Percentiles rank a stretch among this genome's conserved stretches.
These are phyloP conservation scores for Fusarium annulatum DNA, from an alignment of 2,329 filamentous ascomycete genomes.

Conservation along the genomic window DNA sequence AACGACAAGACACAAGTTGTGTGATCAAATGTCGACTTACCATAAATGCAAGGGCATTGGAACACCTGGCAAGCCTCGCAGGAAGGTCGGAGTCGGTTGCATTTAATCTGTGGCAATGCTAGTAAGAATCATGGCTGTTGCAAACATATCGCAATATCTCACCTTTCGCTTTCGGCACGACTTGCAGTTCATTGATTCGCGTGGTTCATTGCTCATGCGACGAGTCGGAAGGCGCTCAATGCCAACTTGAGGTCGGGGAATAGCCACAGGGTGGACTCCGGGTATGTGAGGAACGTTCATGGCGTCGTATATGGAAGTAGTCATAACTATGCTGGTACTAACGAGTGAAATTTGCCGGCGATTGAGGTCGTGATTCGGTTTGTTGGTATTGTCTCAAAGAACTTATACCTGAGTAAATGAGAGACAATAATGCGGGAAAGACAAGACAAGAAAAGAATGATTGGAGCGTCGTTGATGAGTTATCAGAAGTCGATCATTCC, in stretches of 20 bases:
- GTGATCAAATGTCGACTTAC: slow-evolving; percentile 59
- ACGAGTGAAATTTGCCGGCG: background rate
- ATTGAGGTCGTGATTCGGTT: background rate
- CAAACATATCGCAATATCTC: slow-evolving; percentile 18
- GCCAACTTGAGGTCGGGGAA: slow-evolving; percentile 81
- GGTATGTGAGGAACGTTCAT: slow-evolving; percentile 57
- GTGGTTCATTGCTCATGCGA: slow-evolving; percentile 77
- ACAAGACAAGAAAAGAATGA: background rate
- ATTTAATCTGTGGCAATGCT: slow-evolving; percentile 78
- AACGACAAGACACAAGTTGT: background rate
- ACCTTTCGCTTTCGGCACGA: slow-evolving; percentile 94
- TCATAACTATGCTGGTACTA: slow-evolving; percentile 49
- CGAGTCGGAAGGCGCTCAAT: slow-evolving; percentile 82
- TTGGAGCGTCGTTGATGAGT: background rate
- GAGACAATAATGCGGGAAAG: background rate
- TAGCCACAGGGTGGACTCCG: slow-evolving; percentile 61
- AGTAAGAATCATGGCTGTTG: slow-evolving; percentile 13
- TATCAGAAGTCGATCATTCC: slow-evolving; percentile 18
- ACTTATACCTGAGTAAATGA: background rate
- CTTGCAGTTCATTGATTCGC: slow-evolving; percentile 96
- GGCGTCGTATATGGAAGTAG: slow-evolving; percentile 53
- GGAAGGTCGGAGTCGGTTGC: slow-evolving; percentile 83
- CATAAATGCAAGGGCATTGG: slow-evolving; percentile 88
- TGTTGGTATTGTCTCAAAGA: background rate
- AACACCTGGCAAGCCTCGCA: slow-evolving; percentile 93